Evolutionary conservation across 371 early-diverging fungal genomes (phyloP).

Genomic region (Coemansia sp.): DNA sequence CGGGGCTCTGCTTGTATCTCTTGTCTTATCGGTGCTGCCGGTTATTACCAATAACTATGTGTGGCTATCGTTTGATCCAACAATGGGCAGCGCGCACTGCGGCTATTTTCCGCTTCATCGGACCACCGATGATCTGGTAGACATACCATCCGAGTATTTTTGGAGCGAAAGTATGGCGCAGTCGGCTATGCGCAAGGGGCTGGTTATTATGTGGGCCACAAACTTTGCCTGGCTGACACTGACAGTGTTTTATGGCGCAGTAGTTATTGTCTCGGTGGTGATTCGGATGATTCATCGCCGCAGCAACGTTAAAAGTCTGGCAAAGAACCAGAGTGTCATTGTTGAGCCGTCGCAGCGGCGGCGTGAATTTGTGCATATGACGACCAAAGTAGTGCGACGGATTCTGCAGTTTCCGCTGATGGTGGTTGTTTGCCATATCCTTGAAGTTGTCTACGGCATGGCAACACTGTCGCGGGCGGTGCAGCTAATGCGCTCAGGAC

Average conservation of each 20-base stretch:
- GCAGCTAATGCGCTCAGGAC: constrained; percentile 14
- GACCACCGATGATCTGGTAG: constrained; percentile 6
- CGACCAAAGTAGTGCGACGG: constrained; percentile 32
- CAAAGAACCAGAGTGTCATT: constrained; percentile 15
- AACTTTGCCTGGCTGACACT: constrained; percentile 47
- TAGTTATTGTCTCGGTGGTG: constrained; percentile 36
- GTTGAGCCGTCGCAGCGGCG: constrained; percentile 15
- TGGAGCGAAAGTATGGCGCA: constrained; percentile 27
- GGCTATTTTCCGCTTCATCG: constrained; percentile 33
- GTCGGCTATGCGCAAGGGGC: constrained; percentile 30
- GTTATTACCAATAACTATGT: constrained; percentile 33
- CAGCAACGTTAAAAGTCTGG: constrained; percentile 10
- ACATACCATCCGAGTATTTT: background rate
- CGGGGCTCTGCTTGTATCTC: constrained; percentile 18
- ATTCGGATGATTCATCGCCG: constrained; percentile 36
- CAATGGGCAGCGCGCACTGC: constrained; percentile 33
- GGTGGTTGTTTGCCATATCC: constrained; percentile 40
- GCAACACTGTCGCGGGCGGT: constrained; percentile 17
- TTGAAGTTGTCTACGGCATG: constrained; percentile 46
- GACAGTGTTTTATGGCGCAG: constrained; percentile 40
- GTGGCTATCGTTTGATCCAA: constrained; percentile 37
- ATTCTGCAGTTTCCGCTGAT: constrained; percentile 45
- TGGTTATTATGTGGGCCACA: constrained; percentile 42
- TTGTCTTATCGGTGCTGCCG: constrained; percentile 26
- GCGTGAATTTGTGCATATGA: constrained; percentile 32